Evolutionary conservation across 2,329 filamentous ascomycete species (phyloP).

Genomic region (Penicillium fuscoglaucum): DNA sequence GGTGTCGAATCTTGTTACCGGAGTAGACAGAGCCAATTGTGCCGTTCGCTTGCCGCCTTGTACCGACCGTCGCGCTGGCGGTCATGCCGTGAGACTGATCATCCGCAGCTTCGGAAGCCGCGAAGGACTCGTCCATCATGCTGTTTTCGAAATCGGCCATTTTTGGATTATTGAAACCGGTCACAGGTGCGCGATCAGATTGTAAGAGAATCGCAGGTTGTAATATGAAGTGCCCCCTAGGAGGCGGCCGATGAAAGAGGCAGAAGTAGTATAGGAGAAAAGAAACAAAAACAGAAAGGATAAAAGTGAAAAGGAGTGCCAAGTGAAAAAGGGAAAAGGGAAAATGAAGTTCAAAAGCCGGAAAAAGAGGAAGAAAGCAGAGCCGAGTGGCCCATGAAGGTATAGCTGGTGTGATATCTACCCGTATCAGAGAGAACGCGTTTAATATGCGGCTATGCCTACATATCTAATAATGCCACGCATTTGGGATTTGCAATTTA

Average conservation of each 20-base stretch:
- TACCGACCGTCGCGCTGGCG: constrained; percentile 47
- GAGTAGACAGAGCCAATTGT: constrained; percentile 67
- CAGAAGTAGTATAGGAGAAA: constrained; percentile 7
- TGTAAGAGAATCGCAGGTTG: constrained; percentile 6
- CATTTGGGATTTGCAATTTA: not conserved
- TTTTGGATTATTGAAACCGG: constrained; percentile 2
- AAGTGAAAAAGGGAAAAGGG: constrained; percentile 14
- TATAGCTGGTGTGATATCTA: constrained; percentile 25
- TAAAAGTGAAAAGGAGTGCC: constrained; percentile 10
- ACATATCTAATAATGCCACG: constrained; percentile 1
- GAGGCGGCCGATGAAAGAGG: constrained; percentile 17
- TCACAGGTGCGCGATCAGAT: not conserved
- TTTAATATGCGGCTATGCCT: not conserved
- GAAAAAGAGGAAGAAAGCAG: constrained; percentile 18
- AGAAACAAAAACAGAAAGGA: constrained; percentile 9
- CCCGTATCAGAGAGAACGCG: constrained; percentile 18
- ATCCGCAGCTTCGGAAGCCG: constrained; percentile 39
- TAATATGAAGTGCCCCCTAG: constrained; percentile 17
- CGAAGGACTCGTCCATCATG: constrained; percentile 39
- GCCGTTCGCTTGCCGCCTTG: constrained; percentile 63
- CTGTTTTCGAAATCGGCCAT: constrained; percentile 40
- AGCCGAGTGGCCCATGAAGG: constrained; percentile 19
- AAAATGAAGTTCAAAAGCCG: constrained; percentile 13
- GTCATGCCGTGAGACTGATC: constrained; percentile 41
- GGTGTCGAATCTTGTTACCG: constrained; percentile 65